Evolutionary conservation across 2,329 filamentous ascomycete genomes (phyloP), one percentile per base, ranked within the genome.

Genomic region (Pseudogymnoascus sp.): DNA sequence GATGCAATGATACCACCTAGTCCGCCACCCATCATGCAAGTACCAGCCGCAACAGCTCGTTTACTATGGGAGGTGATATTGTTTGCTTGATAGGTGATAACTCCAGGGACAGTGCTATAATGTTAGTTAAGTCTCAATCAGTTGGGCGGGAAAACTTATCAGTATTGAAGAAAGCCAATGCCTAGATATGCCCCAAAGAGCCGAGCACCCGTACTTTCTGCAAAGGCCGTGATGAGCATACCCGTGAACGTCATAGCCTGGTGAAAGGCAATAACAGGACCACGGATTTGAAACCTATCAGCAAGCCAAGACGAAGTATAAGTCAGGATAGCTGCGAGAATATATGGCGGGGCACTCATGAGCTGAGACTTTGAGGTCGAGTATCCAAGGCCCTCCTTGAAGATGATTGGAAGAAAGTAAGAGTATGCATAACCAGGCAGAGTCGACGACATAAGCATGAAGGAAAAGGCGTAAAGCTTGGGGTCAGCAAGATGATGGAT

Each of bases 51-150:
- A 9, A 61, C 23, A 18, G 37, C 40, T 21, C 33, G 43, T 37
- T 61, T 61, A 21, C 60, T 61, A 21, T 61, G 60, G 14, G 35
- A 23, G n/a, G 41, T 37, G 21, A 61, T 61, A 61, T 61, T 33
- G 76, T 93, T 95, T 45, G 14, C 23, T 28, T 62, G 61, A 23
- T 62, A 62, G 9, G 28, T 33, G 37, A 61, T 31, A n/a, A 49
- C 60, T 25, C 60, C 40, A 52, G 25, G 25, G 35, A 38, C 35
- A 38, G 25, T 28, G 25, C 25, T 28, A 28, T 7, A 7, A 28
- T 28, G 25, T 28, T 7, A 28, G 25, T 28, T 28, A n/a, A 37
- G 12, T n/a, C 35, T 37, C 35, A 37, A 4, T 37, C 35, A 37
- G 12, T 14, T n/a, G 35, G 12, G 35, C 11, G 12, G 35, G 12